These are phyloP conservation scores for Fusarium virguliforme DNA, from an alignment of 2,329 filamentous ascomycete species.

Conservation along the genomic window DNA sequence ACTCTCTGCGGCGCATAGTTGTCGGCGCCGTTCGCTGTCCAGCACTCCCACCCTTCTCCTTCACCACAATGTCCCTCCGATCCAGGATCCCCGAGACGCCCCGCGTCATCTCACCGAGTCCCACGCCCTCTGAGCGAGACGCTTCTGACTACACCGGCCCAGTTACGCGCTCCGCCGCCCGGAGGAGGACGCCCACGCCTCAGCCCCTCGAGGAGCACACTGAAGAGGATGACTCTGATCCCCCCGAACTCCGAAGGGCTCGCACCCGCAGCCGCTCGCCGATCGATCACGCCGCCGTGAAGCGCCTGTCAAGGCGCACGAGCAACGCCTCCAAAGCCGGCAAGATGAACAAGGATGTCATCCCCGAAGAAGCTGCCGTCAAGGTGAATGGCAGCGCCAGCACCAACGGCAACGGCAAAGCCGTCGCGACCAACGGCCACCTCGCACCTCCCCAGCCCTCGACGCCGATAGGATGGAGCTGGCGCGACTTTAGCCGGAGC, in stretches of 20 bases:
- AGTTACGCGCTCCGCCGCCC: slow-evolving; percentile 81
- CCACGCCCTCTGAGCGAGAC: slow-evolving; percentile 66
- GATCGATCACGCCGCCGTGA: slow-evolving; percentile 67
- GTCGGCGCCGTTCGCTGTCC: slow-evolving; percentile 71
- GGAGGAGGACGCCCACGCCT: slow-evolving; percentile 70
- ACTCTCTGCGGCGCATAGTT: slow-evolving; percentile 66
- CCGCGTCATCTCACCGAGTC: slow-evolving; percentile 91
- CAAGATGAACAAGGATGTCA: slow-evolving; percentile 44
- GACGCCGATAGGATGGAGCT: slow-evolving; percentile 77
- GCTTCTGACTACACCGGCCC: slow-evolving; percentile 75
- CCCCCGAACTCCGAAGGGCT: slow-evolving; percentile 71
- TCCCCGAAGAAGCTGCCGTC: slow-evolving; percentile 47
- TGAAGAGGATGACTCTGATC: slow-evolving; percentile 64
- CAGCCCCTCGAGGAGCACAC: slow-evolving; percentile 73
- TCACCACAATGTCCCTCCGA: slow-evolving; percentile 68
- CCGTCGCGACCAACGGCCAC: slow-evolving; percentile 71
- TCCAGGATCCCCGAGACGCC: slow-evolving; percentile 81
- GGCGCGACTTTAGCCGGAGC: slow-evolving; percentile 90
- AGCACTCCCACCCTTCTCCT: slow-evolving; percentile 73
- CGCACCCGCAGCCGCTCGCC: slow-evolving; percentile 82
- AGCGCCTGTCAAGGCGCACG: slow-evolving; percentile 68
- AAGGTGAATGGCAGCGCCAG: slow-evolving; percentile 54
- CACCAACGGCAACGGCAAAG: slow-evolving; percentile 56
- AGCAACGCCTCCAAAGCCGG: slow-evolving; percentile 54
- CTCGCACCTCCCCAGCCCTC: slow-evolving; percentile 77